Base-by-base conservation (phyloP, 2,329 filamentous ascomycete genomes). In the Ophiostoma ips region DNA sequence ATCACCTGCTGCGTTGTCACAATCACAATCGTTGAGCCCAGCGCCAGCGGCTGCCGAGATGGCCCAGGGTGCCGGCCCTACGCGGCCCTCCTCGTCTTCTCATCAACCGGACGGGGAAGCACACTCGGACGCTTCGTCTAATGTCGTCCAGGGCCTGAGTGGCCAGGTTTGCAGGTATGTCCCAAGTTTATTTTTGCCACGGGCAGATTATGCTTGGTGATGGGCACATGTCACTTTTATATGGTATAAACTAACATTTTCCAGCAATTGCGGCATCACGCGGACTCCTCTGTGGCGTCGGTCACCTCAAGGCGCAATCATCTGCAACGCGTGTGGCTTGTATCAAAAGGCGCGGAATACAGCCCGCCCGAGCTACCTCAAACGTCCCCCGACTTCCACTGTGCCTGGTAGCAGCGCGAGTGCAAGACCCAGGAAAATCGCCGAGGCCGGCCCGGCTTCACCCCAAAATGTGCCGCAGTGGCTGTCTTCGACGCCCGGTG, bases 271-370 rank as follows among this genome's bases (percentile, higher is more conserved):
- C 64, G 84, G 83, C 52, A 96, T 92, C 15, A 95, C 88, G 48
- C 82, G 84, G 63, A 98, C 92, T 44, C 92, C 92, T 21, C 69
- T 98, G 35, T 98, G 92, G 92, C 80, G 92, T 62, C 79, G 92
- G 61, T 95, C 90, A 15, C 90, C 90, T 0, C 82, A 89, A 59
- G 92, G 92, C 30, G 84, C 87, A 50, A 95, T 88, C 28, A 96
- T 98, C 53, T 98, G 92, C 69, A 98, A 98, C 67, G 92, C 92
- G 6, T 98, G 92, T 62, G 92, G 92, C 38, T 74, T 98, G 15
- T 98, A 98, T 64, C 73, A 87, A 55, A 96, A 96, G 65, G 89
- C 90, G 10, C 80, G 92, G 57, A 96, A 96, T 63, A 84, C 90
- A 55, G 81, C 87, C 58, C 80, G 92, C 47, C 92, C 92, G 13